Evolutionary conservation across 2,329 filamentous ascomycete species (phyloP), one percentile per base, ranked within the genome.

Genomic region (Biscogniauxia marginata): DNA sequence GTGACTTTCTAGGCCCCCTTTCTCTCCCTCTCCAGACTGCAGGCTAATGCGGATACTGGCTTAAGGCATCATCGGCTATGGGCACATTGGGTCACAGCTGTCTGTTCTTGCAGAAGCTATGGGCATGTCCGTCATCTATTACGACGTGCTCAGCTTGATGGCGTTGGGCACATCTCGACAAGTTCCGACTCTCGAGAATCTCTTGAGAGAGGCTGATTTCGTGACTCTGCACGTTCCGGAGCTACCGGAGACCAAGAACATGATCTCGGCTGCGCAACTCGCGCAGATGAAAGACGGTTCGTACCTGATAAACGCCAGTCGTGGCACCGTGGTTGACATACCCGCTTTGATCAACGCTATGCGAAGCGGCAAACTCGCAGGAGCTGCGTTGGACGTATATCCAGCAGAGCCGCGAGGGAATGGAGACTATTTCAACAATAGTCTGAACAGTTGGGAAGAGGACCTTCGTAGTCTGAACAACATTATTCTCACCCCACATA

Each of bases 111-210:
- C 95, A 23, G 95, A 99, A 75, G 87, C 93, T 21, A 96, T 99
- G 92, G 95, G 95, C 50, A 97, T 99, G 93, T 87, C 83, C 16
- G 95, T 99, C 68, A 93, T 98, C 67, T 99, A 97, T 81, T 98
- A 96, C 74, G 95, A 99, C 74, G 87, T 96, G 6, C 77, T 96
- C 61, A 96, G 93, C 65, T 82, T 98, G 65, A 99, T 99, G 95
- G 89, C 90, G 46, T 78, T 99, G 71, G 95, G 95, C 54, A 96
- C 90, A 9, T 86, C 93, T 25, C 86, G 83, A 64, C 95, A 98
- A 73, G 89, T 98, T 43, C 79, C 87, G 4, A 89, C 84, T 0
- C 78, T 99, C 20, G 83, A 93, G 25, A 84, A 82, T 19, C 85
- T 99, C 43, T 84, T 99, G 46, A 79, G 83, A 54, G 79, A 88